phyloP scores from a whole-genome alignment of 768 basidiomycete genomes.

The Lentinula detonsa region DNA sequence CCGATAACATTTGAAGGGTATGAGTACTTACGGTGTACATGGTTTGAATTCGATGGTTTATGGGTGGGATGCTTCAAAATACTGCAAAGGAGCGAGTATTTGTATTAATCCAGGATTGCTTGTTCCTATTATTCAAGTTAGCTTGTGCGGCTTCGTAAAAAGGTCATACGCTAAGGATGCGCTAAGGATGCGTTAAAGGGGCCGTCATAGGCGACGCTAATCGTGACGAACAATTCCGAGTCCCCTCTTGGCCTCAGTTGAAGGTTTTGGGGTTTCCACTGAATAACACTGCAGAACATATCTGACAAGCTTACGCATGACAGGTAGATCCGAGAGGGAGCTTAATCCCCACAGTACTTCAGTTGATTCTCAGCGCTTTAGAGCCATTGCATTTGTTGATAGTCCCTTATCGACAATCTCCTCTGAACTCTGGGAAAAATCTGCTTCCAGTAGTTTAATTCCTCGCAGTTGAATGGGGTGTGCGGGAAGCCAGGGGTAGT shows the following conservation, averaged over 20 bases:
- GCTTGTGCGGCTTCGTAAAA: background rate
- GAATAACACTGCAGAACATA: background rate
- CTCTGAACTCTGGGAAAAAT: too few species aligned
- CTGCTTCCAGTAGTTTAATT: too few species aligned
- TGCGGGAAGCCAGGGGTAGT: too few species aligned
- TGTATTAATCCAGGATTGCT: background rate
- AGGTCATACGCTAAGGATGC: too few species aligned
- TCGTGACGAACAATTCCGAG: too few species aligned
- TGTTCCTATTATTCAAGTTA: background rate
- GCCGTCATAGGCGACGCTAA: too few species aligned
- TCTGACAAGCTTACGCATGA: background rate
- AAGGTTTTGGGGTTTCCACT: background rate
- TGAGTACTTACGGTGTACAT: slow-evolving; percentile 1
- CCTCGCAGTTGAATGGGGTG: too few species aligned
- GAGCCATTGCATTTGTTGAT: background rate
- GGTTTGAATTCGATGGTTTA: background rate
- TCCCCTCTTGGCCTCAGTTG: background rate
- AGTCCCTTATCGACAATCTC: too few species aligned
- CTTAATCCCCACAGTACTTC: background rate
- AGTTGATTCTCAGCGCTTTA: background rate
- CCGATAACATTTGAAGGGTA: background rate
- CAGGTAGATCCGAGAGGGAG: background rate
- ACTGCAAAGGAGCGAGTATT: background rate
- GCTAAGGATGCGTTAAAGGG: too few species aligned
- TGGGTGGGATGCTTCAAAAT: background rate